Evolutionary conservation across 306 rosid genomes (phyloP).

Genomic region (Albizia julibrissin): DNA sequence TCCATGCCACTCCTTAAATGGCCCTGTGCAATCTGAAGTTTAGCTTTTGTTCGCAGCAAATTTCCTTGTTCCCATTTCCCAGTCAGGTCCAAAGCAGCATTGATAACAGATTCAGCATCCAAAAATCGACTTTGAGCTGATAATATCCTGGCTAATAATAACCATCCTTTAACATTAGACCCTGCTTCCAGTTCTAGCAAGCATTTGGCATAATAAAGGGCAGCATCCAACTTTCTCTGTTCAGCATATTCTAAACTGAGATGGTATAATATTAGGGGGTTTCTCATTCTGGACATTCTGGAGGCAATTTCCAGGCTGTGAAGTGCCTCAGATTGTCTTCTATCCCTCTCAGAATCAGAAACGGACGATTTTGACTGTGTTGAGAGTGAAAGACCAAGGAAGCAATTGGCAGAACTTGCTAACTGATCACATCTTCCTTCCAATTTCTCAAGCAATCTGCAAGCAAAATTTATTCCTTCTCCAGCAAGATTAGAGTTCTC

Average conservation of each 20-base stretch:
- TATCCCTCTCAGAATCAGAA: conserved; percentile 67
- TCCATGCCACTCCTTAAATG: conserved; percentile 65
- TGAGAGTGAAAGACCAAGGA: conserved; percentile 78
- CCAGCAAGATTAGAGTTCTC: conserved; percentile 52
- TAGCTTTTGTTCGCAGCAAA: conserved; percentile 83
- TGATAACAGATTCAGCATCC: conserved; percentile 72
- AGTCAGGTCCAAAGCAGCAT: conserved; percentile 91
- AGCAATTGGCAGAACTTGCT: conserved; percentile 53
- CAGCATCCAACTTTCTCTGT: conserved; percentile 75
- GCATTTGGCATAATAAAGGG: conserved; percentile 65
- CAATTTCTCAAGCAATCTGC: conserved; percentile 52
- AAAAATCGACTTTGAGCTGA: conserved; percentile 67
- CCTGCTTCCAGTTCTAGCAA: conserved; percentile 73
- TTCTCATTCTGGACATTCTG: conserved; percentile 55
- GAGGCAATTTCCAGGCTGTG: conserved; percentile 64
- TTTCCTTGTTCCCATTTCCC: conserved; percentile 94
- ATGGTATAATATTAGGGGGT: conserved; percentile 64
- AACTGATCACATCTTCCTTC: conserved; percentile 62
- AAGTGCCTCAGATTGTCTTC: conserved; percentile 69
- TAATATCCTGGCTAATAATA: conserved; percentile 68
- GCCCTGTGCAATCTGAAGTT: conserved; percentile 78
- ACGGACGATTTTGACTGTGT: conserved; percentile 55
- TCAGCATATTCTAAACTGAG: conserved; percentile 81
- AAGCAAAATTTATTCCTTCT: conserved; percentile 61
- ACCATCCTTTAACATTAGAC: conserved; percentile 68